Conservation (phyloP, 208 protist species). For the Kentomonas sorsogonicus region DNA sequence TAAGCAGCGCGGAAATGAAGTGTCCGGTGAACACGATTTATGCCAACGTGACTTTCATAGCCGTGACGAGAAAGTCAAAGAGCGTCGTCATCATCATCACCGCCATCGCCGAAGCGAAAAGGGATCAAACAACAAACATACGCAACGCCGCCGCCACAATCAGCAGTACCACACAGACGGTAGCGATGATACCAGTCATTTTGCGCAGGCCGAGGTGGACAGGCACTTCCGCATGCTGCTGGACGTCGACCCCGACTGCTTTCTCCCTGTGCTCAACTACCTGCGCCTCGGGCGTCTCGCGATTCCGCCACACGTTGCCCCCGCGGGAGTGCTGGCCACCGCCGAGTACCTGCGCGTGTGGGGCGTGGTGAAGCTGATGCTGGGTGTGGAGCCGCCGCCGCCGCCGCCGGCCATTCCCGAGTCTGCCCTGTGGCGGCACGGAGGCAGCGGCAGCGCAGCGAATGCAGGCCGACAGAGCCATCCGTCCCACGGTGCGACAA, state of each 20-base stretch:
- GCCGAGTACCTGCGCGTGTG: slow-evolving; percentile 73
- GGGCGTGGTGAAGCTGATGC: slow-evolving; percentile 46
- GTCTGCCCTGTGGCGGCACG: too few species aligned
- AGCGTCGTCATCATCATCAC: too few species aligned
- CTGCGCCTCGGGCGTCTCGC: slow-evolving; percentile 58
- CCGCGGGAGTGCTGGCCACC: slow-evolving; percentile 59
- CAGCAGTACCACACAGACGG: slow-evolving; percentile 17
- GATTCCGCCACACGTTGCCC: slow-evolving; percentile 43
- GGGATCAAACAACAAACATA: too few species aligned
- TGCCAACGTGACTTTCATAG: too few species aligned
- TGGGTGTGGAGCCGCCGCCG: slow-evolving; percentile 20
- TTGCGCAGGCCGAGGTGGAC: slow-evolving; percentile 52
- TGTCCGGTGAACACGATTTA: too few species aligned
- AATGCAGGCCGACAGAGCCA: too few species aligned
- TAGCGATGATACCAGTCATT: background rate
- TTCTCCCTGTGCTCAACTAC: slow-evolving; percentile 77
- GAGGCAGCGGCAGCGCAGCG: too few species aligned
- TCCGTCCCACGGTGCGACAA: too few species aligned
- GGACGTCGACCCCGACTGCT: slow-evolving; percentile 79
- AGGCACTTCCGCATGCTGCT: slow-evolving; percentile 59
- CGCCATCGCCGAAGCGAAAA: too few species aligned
- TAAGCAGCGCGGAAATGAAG: too few species aligned
- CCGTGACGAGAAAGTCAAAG: too few species aligned
- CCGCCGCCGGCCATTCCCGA: too few species aligned
- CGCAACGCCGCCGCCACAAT: background rate